These are phyloP conservation scores for Chlamydomonas reinhardtii DNA, from an alignment of 163 green algal genomes.

Conservation along the genomic window DNA sequence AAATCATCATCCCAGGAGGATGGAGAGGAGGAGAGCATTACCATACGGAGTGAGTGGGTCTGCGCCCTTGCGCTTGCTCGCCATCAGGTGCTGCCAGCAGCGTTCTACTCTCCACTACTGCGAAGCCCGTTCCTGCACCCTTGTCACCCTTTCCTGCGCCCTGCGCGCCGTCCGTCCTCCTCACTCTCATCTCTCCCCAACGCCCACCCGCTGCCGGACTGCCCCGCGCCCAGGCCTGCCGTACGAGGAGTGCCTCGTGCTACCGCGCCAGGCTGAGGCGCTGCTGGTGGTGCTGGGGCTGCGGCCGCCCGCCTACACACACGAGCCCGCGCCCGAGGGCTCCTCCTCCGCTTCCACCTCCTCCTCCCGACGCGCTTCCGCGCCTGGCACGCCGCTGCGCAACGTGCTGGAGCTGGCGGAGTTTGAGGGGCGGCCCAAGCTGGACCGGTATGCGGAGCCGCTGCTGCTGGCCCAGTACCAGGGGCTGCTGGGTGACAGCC, in stretches of 20 bases:
- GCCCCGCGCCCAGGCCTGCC: constrained; percentile 8
- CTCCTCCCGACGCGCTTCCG: background rate
- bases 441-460: background rate
- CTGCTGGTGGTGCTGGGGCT: constrained; percentile 17
- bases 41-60: background rate
- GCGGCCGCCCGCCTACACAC: background rate
- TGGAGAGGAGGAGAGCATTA: background rate
- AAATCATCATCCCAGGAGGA: background rate
- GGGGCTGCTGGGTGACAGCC: constrained; percentile 1
- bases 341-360: background rate
- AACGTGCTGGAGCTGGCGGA: constrained; percentile 11
- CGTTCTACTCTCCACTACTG: background rate
- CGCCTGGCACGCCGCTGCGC: background rate
- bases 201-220: too few relatives aligned
- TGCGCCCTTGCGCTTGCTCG: background rate
- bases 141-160: too few relatives aligned
- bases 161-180: too few relatives aligned
- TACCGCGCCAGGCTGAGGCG: constrained; percentile 35
- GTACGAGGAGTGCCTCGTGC: constrained; percentile 14
- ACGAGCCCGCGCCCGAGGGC: background rate
- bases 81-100: too few relatives aligned
- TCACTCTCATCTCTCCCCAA: background rate
- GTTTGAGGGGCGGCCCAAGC: background rate
- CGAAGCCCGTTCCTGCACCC: background rate
- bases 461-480: constrained; percentile 40